Percentiles rank a stretch among this genome's conserved stretches.
phyloP scores from a whole-genome alignment of 139 green algal species.

The Tetraselmis striata region DNA sequence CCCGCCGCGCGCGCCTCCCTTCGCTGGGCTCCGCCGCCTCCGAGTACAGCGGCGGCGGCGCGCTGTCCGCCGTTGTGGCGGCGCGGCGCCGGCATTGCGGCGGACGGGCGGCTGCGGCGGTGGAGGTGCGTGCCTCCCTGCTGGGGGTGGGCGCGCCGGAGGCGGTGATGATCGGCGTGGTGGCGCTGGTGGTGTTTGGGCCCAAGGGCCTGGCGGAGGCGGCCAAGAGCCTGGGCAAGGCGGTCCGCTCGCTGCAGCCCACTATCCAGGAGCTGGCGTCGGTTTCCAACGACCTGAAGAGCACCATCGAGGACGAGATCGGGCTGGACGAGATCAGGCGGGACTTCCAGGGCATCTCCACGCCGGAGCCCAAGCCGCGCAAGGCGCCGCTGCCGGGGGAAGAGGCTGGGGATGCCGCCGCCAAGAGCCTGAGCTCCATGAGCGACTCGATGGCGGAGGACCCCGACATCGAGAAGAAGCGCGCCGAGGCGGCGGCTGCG shows the following conservation, averaged over 20 bases:
- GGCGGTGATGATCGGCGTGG: slow-evolving; percentile 89
- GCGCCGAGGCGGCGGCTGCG: slow-evolving; percentile 53
- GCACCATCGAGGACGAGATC: slow-evolving; percentile 88
- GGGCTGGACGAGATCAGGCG: slow-evolving; percentile 85
- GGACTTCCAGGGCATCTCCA: slow-evolving; percentile 26
- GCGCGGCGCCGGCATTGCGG: background rate
- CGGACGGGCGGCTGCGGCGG: too few species aligned
- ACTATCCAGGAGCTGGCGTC: slow-evolving; percentile 89
- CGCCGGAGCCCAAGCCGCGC: background rate
- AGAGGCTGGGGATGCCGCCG: background rate
- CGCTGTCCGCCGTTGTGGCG: too few species aligned
- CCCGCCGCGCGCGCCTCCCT: too few species aligned
- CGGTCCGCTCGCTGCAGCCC: slow-evolving; percentile 79
- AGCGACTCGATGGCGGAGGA: slow-evolving; percentile 27
- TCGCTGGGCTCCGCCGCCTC: background rate
- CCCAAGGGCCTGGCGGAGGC: slow-evolving; percentile 95
- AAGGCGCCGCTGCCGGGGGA: slow-evolving; percentile 5
- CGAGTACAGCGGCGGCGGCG: background rate
- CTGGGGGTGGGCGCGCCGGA: slow-evolving; percentile 95
- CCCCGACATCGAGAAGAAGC: slow-evolving; percentile 75
- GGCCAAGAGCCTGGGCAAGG: slow-evolving; percentile 77
- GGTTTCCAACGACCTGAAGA: slow-evolving; percentile 82
- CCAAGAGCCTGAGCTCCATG: background rate
- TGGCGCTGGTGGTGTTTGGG: slow-evolving; percentile 97
- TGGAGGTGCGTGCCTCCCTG: slow-evolving; percentile 44